These are phyloP conservation scores for Colletotrichum eleusines DNA, from an alignment of 2,329 filamentous ascomycete genomes.

Conservation along the genomic window DNA sequence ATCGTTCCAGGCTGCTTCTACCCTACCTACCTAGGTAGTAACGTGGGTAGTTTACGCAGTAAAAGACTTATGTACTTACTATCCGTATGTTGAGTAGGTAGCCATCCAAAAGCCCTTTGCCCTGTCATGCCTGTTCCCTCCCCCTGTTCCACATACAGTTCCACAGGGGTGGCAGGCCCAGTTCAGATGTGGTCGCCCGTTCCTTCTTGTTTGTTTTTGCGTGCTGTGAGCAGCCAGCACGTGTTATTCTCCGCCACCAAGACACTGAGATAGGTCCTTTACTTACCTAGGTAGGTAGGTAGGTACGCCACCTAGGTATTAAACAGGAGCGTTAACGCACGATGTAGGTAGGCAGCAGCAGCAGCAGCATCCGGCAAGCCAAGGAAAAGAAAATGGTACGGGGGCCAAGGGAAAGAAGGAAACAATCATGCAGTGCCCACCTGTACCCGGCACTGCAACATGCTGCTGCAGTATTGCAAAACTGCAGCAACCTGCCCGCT, in stretches of 20 bases:
- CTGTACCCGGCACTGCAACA: not conserved
- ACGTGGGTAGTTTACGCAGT: too few relatives aligned
- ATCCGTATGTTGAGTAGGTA: too few relatives aligned
- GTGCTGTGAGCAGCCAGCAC: conserved; percentile 22
- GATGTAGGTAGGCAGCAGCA: too few relatives aligned
- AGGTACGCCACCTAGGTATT: too few relatives aligned
- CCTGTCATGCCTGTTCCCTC: not conserved
- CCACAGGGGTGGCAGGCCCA: not conserved
- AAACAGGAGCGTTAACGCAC: too few relatives aligned
- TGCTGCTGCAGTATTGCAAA: too few relatives aligned
- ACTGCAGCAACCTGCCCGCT: not conserved
- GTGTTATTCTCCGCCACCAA: conserved; percentile 5
- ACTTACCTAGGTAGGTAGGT: too few relatives aligned
- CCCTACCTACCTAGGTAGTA: too few relatives aligned
- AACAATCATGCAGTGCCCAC: conserved; percentile 17
- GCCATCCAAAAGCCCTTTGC: not conserved
- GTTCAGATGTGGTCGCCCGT: too few relatives aligned
- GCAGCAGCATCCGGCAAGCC: not conserved
- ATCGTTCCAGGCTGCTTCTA: too few relatives aligned
- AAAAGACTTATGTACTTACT: too few relatives aligned
- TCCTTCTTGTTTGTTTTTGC: conserved; percentile 16
- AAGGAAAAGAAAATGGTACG: not conserved
- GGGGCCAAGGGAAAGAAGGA: not conserved
- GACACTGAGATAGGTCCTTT: too few relatives aligned
- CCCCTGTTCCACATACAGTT: not conserved